Conservation (phyloP, 495 filamentous ascomycete species). For the Tuber microsphaerosporum region DNA sequence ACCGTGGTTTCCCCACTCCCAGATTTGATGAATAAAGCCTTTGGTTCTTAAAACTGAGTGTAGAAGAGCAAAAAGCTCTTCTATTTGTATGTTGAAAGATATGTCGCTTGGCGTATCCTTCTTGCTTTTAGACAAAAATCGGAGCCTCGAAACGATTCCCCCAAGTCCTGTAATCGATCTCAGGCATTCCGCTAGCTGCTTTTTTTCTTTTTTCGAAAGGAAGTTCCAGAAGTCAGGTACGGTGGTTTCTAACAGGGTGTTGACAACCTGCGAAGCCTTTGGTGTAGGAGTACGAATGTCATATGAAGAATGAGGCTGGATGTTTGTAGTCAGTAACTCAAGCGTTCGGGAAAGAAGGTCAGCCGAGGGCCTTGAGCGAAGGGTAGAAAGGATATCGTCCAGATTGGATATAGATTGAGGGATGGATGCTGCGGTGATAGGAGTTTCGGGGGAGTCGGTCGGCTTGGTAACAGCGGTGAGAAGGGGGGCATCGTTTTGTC, state of each 20-base stretch:
- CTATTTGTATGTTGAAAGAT: constrained; percentile 44
- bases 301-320: constrained; percentile 11
- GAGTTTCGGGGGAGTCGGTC: constrained; percentile 1
- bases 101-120: constrained; percentile 45
- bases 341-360: constrained; percentile 18
- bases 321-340: constrained; percentile 10
- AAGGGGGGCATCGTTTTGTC: constrained; percentile 2
- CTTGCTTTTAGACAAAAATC: constrained; percentile 48
- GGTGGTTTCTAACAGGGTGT: constrained; percentile 29
- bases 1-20: constrained; percentile 36
- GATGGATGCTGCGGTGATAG: background rate
- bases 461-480: constrained; percentile 3
- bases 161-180: constrained; percentile 66
- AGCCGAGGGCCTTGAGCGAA: constrained; percentile 29
- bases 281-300: constrained; percentile 31
- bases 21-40: constrained; percentile 52
- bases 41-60: constrained; percentile 54
- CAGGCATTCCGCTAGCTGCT: constrained; percentile 58
- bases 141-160: constrained; percentile 58
- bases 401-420: constrained; percentile 18
- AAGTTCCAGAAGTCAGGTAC: constrained; percentile 36
- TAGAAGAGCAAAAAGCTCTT: constrained; percentile 46
- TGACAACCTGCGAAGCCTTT: constrained; percentile 29
- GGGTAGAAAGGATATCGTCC: constrained; percentile 24
- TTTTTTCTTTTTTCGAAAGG: constrained; percentile 36